Percentiles rank a stretch among this genome's conserved stretches.
Conservation (phyloP, 2,329 filamentous ascomycete species). For the Phoma sp. region DNA sequence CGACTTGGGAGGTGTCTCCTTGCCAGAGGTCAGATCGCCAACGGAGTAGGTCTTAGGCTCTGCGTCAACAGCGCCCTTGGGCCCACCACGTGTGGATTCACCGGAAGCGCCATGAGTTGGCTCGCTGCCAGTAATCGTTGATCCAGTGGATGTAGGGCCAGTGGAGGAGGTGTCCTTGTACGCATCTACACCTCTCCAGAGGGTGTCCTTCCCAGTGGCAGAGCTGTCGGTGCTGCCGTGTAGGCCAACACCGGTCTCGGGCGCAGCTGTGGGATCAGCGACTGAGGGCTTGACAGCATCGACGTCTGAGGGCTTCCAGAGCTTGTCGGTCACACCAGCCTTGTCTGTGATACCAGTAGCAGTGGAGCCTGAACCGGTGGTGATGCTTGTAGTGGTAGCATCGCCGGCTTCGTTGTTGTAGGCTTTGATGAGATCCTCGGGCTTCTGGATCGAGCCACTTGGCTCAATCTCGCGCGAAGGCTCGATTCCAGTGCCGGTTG, state of each 20-base stretch:
- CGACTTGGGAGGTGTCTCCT: slow-evolving; percentile 66
- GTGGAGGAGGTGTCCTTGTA: slow-evolving; percentile 10
- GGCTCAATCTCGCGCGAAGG: neutral
- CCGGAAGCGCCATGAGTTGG: neutral
- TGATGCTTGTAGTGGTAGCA: slow-evolving; percentile 25
- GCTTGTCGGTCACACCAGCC: slow-evolving; percentile 33
- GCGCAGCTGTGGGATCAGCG: slow-evolving; percentile 61
- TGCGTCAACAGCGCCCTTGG: slow-evolving; percentile 11
- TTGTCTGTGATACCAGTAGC: slow-evolving; percentile 39
- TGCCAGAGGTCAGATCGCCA: slow-evolving; percentile 14
- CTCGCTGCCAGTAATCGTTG: slow-evolving; percentile 5
- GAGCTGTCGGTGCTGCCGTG: neutral
- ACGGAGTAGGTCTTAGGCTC: slow-evolving; percentile 16
- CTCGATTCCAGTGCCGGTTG: slow-evolving; percentile 5
- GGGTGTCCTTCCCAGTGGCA: slow-evolving; percentile 6
- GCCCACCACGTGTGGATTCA: slow-evolving; percentile 4
- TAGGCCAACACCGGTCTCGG: slow-evolving; percentile 48
- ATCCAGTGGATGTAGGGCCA: slow-evolving; percentile 5
- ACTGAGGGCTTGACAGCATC: slow-evolving; percentile 33
- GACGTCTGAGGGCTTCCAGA: slow-evolving; percentile 38
- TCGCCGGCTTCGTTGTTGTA: slow-evolving; percentile 20
- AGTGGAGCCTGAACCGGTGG: slow-evolving; percentile 32
- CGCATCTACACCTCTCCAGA: slow-evolving; percentile 15
- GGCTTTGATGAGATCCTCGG: slow-evolving; percentile 22
- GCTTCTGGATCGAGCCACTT: slow-evolving; percentile 13